Conservation (phyloP, 192 early-diverging fungal genomes). For the Entomortierella beljakovae region DNA sequence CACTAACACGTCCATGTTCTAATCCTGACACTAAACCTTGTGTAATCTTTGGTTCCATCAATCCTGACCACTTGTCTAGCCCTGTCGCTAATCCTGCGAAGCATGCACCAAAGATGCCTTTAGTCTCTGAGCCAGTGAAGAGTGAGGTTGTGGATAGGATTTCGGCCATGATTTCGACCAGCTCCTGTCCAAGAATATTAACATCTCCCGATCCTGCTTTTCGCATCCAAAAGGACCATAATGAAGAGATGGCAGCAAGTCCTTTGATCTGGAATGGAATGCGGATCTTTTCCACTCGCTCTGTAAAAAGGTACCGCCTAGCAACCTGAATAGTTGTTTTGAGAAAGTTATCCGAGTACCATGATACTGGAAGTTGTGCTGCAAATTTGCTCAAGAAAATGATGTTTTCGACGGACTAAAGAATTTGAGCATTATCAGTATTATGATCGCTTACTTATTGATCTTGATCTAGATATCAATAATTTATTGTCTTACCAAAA, state of each 20-base stretch:
- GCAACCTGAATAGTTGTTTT: constrained; percentile 31
- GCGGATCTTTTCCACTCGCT: constrained; percentile 31
- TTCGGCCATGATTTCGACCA: constrained; percentile 38
- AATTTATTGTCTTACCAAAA: constrained; percentile 26
- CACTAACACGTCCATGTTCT: constrained; percentile 34
- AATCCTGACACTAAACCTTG: constrained; percentile 35
- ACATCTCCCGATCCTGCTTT: constrained; percentile 41
- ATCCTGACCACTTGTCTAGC: constrained; percentile 50
- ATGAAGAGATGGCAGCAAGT: constrained; percentile 16
- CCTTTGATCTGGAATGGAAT: constrained; percentile 34
- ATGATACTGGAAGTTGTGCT: constrained; percentile 34
- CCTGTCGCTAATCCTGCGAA: constrained; percentile 42
- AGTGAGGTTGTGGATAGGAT: constrained; percentile 38
- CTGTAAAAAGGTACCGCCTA: constrained; percentile 22
- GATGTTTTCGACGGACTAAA: constrained; percentile 40
- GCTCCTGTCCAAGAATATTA: constrained; percentile 39
- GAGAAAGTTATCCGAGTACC: constrained; percentile 47
- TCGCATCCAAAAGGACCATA: constrained; percentile 54
- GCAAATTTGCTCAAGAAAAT: constrained; percentile 30
- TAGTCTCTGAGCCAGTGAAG: constrained; percentile 19
- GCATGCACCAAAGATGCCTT: constrained; percentile 29
- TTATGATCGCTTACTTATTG: no score
- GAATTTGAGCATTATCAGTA: background rate
- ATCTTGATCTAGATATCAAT: background rate
- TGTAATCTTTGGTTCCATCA: constrained; percentile 47